phyloP scores from a whole-genome alignment of 139 green algal genomes.

The Haematococcus lacustris region DNA sequence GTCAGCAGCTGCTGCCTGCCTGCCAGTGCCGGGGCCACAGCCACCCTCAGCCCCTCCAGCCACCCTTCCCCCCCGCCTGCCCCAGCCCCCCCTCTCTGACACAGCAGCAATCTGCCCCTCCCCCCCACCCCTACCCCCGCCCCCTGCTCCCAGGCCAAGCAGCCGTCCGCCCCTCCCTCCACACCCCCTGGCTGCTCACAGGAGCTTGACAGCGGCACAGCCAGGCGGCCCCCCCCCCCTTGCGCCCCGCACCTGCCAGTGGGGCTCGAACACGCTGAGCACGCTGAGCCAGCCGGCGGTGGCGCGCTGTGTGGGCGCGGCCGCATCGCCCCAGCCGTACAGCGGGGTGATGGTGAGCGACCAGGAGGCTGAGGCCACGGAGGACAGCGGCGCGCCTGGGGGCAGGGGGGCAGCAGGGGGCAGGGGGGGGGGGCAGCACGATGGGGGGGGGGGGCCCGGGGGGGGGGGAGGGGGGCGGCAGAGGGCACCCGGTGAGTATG shows the following conservation, averaged over 20 bases:
- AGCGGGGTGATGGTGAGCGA: conserved; percentile 19
- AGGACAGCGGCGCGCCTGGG: conserved; percentile 18
- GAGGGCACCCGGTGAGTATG: background rate
- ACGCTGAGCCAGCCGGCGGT: conserved; percentile 91
- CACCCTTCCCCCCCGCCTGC: no score
- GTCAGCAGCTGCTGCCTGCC: background rate
- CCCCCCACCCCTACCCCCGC: no score
- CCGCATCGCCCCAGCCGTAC: conserved; percentile 73
- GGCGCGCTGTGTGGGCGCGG: conserved; percentile 38
- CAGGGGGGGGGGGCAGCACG: background rate
- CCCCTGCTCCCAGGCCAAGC: no score
- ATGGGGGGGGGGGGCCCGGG: no score
- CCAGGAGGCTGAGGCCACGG: conserved; percentile 21
- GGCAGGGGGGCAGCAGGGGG: background rate
- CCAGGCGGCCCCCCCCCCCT: no score
- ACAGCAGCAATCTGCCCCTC: no score
- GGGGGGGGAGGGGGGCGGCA: background rate
- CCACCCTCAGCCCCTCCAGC: background rate
- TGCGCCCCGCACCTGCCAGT: conserved; percentile 76
- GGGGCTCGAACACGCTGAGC: conserved; percentile 92
- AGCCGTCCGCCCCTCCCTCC: no score
- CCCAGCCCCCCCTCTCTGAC: no score
- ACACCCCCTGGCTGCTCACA: no score
- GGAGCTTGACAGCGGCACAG: no score
- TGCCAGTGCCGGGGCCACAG: background rate